Base-by-base conservation (phyloP, 495 filamentous ascomycete species). In the Mytilinidion resinicola region DNA sequence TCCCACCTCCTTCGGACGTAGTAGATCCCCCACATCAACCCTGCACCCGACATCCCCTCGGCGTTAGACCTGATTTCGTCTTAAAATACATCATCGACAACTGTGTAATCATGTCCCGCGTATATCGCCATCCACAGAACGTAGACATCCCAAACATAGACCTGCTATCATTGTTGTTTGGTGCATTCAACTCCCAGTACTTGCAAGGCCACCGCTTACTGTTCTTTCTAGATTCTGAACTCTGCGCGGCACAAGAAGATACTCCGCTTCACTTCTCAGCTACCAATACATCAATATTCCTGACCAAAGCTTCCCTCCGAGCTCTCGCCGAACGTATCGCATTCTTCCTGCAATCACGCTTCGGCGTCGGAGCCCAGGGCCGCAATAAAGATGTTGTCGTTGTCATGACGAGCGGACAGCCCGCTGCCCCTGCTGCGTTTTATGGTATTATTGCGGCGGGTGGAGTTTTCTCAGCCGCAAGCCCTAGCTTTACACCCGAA, bases 381-480 rank as follows among this genome's bases (percentile, higher is more conserved):
- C 70, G 73, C 0, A 70, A 73, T 36, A 74, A 77, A 53, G 80
- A 83, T 62, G 75, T 80, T 36, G 74, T 81, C 11, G 68, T 79
- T 12, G 71, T 73, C 48, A 75, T 79, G 19, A 74, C 75, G n/a
- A 72, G 73, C 4, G 79, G 79, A 0, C 75, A 81, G 61, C 73
- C 69, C 14, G 68, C 77, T 5, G 69, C 78, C 7, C 71, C 77
- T 0, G 64, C 72, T 25, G 35, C 78, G 21, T 79, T 82, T 62
- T 79, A 75, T 54, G 72, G 73, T 7, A 69, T 76, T 25, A 68
- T 82, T 36, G 77, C 71, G 14, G 79, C 79, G 12, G 77, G 75
- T 17, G 80, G 76, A 17, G 73, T 81, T 36, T 80, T 74, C 63
- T 75, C 74, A 9, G 70, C 77, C 19, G 75, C 74, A 3, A 74